A percentile compares a stretch with the other conserved stretches of the same genome.
Evolutionary conservation across 768 basidiomycete genomes (phyloP).

Genomic region (Serendipita vermifera): DNA sequence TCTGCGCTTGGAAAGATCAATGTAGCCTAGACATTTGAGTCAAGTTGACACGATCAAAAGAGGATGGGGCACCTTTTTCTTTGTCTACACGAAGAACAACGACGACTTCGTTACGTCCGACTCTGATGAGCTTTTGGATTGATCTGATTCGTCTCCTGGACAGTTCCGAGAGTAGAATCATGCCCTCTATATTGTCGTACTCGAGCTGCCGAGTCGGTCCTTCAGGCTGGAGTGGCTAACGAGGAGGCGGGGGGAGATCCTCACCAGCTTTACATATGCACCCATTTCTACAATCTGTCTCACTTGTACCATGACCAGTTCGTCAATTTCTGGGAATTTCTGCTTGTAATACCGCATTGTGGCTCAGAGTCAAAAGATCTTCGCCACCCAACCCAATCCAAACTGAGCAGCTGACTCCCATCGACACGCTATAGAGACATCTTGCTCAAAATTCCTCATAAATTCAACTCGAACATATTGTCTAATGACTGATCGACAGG

Average conservation of each 20-base stretch:
- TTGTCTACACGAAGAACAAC: slow-evolving; percentile 97
- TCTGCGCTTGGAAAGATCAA: slow-evolving; percentile 95
- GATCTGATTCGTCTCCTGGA: slow-evolving; percentile 91
- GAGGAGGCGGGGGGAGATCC: slow-evolving; percentile 20
- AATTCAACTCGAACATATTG: background rate
- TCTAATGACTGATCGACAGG: background rate
- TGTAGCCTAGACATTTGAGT: slow-evolving; percentile 56
- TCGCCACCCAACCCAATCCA: background rate
- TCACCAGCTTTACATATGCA: slow-evolving; percentile 92
- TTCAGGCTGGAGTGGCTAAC: background rate
- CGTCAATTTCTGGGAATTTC: slow-evolving; percentile 90
- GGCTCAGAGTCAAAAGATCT: slow-evolving; percentile 4
- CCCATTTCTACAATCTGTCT: slow-evolving; percentile 99
- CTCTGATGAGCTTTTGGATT: slow-evolving; percentile 94
- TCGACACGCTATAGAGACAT: background rate
- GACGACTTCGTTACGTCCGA: slow-evolving; percentile 96
- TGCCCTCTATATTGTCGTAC: slow-evolving; percentile 98
- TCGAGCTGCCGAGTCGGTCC: slow-evolving; percentile 50
- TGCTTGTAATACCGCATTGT: slow-evolving; percentile 87
- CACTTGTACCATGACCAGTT: slow-evolving; percentile 99
- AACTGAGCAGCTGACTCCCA: background rate
- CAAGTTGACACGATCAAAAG: background rate
- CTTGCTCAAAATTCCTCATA: background rate
- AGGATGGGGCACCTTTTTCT: slow-evolving; percentile 65
- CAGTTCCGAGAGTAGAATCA: slow-evolving; percentile 98